phyloP scores from a whole-genome alignment of 2,329 filamentous ascomycete genomes.

The Sporothrix humicola region DNA sequence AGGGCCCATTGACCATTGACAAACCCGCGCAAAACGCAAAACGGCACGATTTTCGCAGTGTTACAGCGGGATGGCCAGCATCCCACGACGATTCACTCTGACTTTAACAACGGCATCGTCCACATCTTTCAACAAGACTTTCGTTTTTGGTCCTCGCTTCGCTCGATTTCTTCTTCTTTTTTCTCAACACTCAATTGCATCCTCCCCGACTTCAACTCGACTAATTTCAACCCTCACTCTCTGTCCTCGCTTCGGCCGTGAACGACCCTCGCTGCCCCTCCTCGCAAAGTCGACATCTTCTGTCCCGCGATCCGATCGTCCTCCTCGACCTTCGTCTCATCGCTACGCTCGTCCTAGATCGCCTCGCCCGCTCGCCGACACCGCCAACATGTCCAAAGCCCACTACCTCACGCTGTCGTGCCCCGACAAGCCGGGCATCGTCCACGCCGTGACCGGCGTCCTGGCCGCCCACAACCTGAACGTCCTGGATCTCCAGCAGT shows the following conservation, averaged over 20 bases:
- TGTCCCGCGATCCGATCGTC: background rate
- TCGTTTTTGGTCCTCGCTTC: background rate
- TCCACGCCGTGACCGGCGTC: conserved; percentile 81
- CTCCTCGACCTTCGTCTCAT: background rate
- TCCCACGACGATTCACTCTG: background rate
- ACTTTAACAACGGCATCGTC: background rate
- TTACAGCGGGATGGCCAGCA: background rate
- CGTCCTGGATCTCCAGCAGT: conserved; percentile 84
- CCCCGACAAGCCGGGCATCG: conserved; percentile 83
- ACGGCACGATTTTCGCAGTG: background rate
- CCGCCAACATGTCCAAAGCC: conserved; percentile 51
- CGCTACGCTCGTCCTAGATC: background rate
- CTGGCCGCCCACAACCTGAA: conserved; percentile 76
- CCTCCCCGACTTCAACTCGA: background rate
- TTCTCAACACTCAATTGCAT: background rate
- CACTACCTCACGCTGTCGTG: conserved; percentile 82
- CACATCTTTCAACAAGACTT: conserved; percentile 19
- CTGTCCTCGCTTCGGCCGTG: background rate
- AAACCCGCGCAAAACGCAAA: background rate
- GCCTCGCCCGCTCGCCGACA: background rate
- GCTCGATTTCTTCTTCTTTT: background rate
- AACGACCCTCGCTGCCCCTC: conserved; percentile 6
- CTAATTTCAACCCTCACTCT: background rate
- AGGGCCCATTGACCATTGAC: background rate
- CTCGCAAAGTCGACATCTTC: background rate